Percentiles rank a stretch among this genome's conserved stretches.
These are phyloP conservation scores for Acanthochlamys bracteata DNA, from an alignment of 106 monocot genomes.

Conservation along the genomic window DNA sequence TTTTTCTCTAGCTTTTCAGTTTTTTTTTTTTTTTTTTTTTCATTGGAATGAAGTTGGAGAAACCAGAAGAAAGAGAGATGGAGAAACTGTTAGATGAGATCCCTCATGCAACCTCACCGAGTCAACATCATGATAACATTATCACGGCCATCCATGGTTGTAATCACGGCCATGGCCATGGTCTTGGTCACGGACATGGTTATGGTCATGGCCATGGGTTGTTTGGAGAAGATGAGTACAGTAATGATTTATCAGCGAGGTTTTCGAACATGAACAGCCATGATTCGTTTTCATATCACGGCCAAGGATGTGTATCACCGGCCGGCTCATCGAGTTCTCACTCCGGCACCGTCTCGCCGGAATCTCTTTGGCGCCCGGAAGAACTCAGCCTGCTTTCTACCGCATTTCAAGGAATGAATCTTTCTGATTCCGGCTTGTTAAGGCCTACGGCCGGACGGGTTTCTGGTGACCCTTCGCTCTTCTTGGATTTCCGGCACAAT, in stretches of 20 bases:
- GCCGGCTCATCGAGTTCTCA: constrained; percentile 3
- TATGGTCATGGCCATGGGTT: background rate
- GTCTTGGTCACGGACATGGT: background rate
- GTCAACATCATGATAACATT: background rate
- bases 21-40: background rate
- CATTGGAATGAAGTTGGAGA: background rate
- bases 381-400: background rate
- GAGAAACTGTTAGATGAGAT: constrained; percentile 8
- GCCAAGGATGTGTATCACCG: background rate
- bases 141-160: background rate
- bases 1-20: background rate
- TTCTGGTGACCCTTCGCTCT: background rate
- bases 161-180: background rate
- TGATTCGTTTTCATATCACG: background rate
- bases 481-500: background rate
- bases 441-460: background rate
- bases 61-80: constrained; percentile 8
- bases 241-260: no score
- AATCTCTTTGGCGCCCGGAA: background rate
- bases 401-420: background rate
- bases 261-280: no score
- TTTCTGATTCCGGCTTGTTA: background rate
- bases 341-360: background rate
- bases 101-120: background rate
- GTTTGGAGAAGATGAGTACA: no score